phyloP scores from a whole-genome alignment of 2,329 filamentous ascomycete genomes.

The Trichophyton verrucosum region DNA sequence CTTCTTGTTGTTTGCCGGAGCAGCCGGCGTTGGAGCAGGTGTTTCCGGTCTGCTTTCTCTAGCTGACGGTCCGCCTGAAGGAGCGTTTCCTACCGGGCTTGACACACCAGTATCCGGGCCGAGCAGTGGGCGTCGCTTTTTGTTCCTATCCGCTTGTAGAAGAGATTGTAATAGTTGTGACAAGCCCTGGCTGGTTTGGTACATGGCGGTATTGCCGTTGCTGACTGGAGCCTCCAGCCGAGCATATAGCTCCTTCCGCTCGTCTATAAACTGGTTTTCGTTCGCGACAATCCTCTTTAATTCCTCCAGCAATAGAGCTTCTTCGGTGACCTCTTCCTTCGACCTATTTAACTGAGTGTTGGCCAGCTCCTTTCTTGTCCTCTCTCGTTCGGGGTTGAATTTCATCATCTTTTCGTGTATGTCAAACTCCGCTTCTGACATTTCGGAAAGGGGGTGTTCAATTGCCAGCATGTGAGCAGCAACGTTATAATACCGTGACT shows the following conservation, averaged over 20 bases:
- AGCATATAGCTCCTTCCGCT: constrained; percentile 74
- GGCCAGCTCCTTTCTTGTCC: constrained; percentile 70
- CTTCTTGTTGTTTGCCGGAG: constrained; percentile 26
- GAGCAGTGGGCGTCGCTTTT: constrained; percentile 68
- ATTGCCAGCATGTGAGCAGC: constrained; percentile 70
- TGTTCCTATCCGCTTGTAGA: constrained; percentile 70
- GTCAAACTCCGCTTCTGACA: constrained; percentile 74
- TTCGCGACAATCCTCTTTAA: constrained; percentile 82
- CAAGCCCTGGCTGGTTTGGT: constrained; percentile 70
- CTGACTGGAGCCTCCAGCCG: constrained; percentile 72
- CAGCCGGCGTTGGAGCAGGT: constrained; percentile 26
- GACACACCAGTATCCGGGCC: constrained; percentile 43
- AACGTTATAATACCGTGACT: constrained; percentile 79
- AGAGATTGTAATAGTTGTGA: constrained; percentile 71
- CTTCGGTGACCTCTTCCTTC: constrained; percentile 80
- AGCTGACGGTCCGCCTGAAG: constrained; percentile 22
- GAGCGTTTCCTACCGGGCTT: constrained; percentile 38
- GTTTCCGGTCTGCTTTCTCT: constrained; percentile 22
- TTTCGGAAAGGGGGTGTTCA: constrained; percentile 67
- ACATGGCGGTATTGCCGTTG: constrained; percentile 57
- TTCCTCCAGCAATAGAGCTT: constrained; percentile 78
- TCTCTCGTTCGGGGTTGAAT: constrained; percentile 72
- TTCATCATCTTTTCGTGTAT: constrained; percentile 75
- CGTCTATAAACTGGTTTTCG: constrained; percentile 73
- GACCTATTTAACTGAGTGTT: constrained; percentile 65